Conservation (phyloP, 139 green algal genomes). For the Picochlorum costavermella region DNA sequence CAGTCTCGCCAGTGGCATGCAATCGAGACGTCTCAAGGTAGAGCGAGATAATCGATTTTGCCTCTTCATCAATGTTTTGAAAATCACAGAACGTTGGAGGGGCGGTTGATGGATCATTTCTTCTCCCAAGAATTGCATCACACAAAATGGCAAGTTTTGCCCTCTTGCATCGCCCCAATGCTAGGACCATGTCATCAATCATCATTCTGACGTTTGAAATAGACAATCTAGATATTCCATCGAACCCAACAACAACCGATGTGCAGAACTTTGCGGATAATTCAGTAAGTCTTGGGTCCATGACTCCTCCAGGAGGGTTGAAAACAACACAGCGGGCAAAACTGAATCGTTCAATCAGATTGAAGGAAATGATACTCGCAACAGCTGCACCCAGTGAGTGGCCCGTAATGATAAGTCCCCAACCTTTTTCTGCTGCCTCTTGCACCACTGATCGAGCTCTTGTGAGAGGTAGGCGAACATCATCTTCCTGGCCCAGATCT, state of each 20-base stretch:
- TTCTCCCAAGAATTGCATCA: slow-evolving; percentile 4
- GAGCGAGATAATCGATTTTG: background rate
- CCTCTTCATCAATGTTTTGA: slow-evolving; percentile 17
- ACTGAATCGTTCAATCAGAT: slow-evolving; percentile 40
- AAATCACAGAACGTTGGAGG: slow-evolving; percentile 23
- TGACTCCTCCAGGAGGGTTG: slow-evolving; percentile 40
- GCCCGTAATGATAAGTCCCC: slow-evolving; percentile 57
- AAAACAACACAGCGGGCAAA: slow-evolving; percentile 47
- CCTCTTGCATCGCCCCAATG: slow-evolving; percentile 42
- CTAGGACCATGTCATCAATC: slow-evolving; percentile 38
- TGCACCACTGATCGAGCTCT: slow-evolving; percentile 18
- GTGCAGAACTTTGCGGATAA: slow-evolving; percentile 30
- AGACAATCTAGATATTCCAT: background rate
- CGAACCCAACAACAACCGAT: slow-evolving; percentile 30
- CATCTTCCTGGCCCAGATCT: background rate
- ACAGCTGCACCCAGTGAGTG: slow-evolving; percentile 59
- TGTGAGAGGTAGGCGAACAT: slow-evolving; percentile 12
- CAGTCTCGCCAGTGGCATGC: slow-evolving; percentile 9
- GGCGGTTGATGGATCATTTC: slow-evolving; percentile 1
- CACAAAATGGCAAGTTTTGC: slow-evolving; percentile 15
- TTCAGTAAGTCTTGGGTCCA: slow-evolving; percentile 15
- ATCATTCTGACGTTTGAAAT: slow-evolving; percentile 23
- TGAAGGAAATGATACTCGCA: slow-evolving; percentile 49
- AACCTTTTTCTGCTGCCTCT: slow-evolving; percentile 18
- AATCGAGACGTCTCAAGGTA: slow-evolving; percentile 8